Percentiles rank a stretch among this genome's conserved stretches.
These are phyloP conservation scores for Emergomyces pasteurianus DNA, from an alignment of 2,329 filamentous ascomycete species.

Conservation along the genomic window DNA sequence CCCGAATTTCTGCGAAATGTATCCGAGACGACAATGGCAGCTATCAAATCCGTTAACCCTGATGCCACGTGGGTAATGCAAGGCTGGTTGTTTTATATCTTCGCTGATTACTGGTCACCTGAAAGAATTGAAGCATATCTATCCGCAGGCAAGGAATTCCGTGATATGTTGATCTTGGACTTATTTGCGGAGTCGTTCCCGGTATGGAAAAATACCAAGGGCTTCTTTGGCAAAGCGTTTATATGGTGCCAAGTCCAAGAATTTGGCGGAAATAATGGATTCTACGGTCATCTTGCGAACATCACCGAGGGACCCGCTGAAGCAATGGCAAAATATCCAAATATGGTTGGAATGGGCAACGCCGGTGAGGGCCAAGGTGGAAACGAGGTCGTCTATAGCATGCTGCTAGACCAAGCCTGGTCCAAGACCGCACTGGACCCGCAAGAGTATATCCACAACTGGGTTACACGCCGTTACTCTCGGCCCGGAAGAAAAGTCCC, in stretches of 20 bases:
- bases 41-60: constrained; percentile 34
- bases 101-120: constrained; percentile 37
- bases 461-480: not conserved
- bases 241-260: constrained; percentile 44
- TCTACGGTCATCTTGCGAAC: constrained; percentile 41
- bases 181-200: constrained; percentile 39
- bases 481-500: not conserved
- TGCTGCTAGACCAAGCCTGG: constrained; percentile 43
- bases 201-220: constrained; percentile 40
- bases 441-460: constrained; percentile 21
- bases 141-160: constrained; percentile 27
- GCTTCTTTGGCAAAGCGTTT: constrained; percentile 42
- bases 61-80: constrained; percentile 43
- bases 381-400: constrained; percentile 42
- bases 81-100: constrained; percentile 41
- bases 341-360: constrained; percentile 20
- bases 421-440: constrained; percentile 33
- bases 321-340: not conserved
- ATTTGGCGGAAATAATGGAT: constrained; percentile 39
- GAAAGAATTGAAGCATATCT: constrained; percentile 40
- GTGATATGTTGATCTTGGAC: constrained; percentile 41
- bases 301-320: constrained; percentile 22
- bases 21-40: not conserved
- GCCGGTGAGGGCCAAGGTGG: constrained; percentile 42
- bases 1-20: not conserved